A percentile compares a stretch with the other conserved stretches of the same genome.
Evolutionary conservation across 306 rosid genomes (phyloP).

Genomic region (Comarum palustre): DNA sequence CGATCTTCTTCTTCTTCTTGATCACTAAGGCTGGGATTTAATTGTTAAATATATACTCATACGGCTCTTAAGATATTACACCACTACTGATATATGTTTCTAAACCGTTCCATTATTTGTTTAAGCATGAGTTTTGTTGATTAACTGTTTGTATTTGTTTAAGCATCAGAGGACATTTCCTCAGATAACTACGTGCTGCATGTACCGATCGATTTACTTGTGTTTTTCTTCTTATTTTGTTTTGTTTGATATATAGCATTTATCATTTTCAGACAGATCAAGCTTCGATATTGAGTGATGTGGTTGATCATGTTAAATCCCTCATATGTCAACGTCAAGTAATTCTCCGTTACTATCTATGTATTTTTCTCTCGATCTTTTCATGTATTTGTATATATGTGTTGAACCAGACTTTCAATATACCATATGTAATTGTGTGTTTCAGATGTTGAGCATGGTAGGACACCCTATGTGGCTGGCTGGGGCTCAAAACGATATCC

Average conservation of each 20-base stretch:
- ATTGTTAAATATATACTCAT: no score
- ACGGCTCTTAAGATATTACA: background rate
- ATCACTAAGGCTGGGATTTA: no score
- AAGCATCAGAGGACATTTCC: background rate
- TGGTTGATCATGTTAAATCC: constrained; percentile 19
- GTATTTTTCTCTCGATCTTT: no score
- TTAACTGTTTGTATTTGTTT: no score
- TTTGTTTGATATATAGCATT: background rate
- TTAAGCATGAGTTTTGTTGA: background rate
- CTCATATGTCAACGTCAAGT: constrained; percentile 25
- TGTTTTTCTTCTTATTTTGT: background rate
- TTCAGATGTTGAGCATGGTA: background rate
- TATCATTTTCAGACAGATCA: constrained; percentile 10
- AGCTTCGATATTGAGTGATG: constrained; percentile 26
- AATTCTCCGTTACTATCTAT: background rate
- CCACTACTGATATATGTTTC: no score
- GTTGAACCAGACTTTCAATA: background rate
- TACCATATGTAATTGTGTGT: background rate
- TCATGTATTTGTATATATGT: background rate
- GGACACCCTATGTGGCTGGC: background rate
- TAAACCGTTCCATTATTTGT: background rate
- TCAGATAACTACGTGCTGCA: background rate
- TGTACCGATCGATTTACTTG: background rate
- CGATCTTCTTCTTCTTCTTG: no score
- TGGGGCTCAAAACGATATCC: background rate